These are phyloP conservation scores for Prunus campanulata DNA, from an alignment of 306 rosid species.

Conservation along the genomic window DNA sequence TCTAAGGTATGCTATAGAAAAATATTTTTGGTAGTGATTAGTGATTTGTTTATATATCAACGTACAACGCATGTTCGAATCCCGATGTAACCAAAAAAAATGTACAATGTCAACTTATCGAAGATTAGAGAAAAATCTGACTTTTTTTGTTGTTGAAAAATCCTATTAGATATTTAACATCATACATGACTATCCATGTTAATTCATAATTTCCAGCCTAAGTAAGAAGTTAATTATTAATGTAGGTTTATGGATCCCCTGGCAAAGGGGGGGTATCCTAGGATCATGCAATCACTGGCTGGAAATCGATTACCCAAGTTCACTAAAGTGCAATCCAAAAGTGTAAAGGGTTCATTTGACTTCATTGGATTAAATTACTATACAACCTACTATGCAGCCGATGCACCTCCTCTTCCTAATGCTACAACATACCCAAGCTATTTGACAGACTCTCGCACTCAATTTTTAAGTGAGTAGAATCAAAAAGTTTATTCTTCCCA, in stretches of 20 bases:
- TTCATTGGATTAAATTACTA: constrained; percentile 62
- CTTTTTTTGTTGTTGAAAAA: no score
- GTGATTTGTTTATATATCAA: no score
- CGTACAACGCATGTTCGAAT: no score
- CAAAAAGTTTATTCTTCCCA: background rate
- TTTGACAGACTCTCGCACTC: constrained; percentile 27
- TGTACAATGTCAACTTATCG: no score
- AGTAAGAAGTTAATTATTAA: background rate
- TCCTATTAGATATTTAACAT: background rate
- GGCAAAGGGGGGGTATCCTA: constrained; percentile 54
- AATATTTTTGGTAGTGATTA: no score
- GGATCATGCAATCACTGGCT: constrained; percentile 39
- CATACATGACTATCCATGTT: background rate
- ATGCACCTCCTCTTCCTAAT: constrained; percentile 14
- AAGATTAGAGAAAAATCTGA: no score
- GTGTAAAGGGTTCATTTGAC: constrained; percentile 52
- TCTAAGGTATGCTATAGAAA: no score
- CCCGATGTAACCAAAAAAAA: no score
- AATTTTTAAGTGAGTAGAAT: constrained; percentile 27
- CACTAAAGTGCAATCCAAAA: constrained; percentile 41
- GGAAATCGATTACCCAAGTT: constrained; percentile 52
- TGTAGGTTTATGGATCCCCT: constrained; percentile 54
- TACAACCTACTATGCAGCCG: constrained; percentile 33
- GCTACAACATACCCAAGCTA: constrained; percentile 17
- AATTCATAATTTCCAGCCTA: background rate